phyloP scores from a whole-genome alignment of 2,329 filamentous ascomycete species.

The Thelonectria olida region DNA sequence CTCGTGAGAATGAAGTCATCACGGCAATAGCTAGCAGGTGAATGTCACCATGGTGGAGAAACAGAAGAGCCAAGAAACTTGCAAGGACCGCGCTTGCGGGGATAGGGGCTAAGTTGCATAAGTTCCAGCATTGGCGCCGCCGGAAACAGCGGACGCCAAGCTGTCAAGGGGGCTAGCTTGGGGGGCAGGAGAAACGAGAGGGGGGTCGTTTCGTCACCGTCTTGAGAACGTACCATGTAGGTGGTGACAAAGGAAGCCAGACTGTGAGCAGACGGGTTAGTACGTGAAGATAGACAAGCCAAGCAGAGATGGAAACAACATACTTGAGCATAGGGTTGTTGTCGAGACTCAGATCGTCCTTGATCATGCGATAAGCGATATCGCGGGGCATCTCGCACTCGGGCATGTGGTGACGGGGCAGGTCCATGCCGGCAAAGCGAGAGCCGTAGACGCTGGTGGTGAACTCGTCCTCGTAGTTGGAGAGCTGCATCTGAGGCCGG shows the following conservation, averaged over 20 bases:
- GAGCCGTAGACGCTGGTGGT: conserved; percentile 89
- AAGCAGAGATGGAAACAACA: conserved; percentile 34
- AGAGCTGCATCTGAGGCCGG: conserved; percentile 55
- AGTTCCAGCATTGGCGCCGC: conserved; percentile 9
- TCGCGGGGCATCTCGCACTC: conserved; percentile 90
- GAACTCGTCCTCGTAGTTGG: conserved; percentile 65
- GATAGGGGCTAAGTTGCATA: background rate
- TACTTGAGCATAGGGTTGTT: conserved; percentile 89
- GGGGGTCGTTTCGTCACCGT: conserved; percentile 1
- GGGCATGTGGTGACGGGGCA: conserved; percentile 87
- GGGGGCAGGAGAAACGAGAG: background rate
- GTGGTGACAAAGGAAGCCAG: conserved; percentile 94
- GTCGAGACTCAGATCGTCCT: conserved; percentile 91
- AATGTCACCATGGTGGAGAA: conserved; percentile 17
- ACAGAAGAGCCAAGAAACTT: no score
- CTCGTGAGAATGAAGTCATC: background rate
- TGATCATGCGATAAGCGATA: conserved; percentile 96
- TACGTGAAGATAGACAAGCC: conserved; percentile 9
- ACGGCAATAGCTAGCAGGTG: background rate
- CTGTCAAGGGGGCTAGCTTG: conserved; percentile 1
- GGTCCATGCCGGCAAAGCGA: conserved; percentile 80
- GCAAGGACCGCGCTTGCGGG: conserved; percentile 13
- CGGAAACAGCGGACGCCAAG: conserved; percentile 10
- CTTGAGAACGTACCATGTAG: conserved; percentile 78
- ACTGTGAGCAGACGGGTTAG: conserved; percentile 54